Percentiles rank a stretch among this genome's conserved stretches.
phyloP scores from a whole-genome alignment of 2,329 filamentous ascomycete species.

The Biscogniauxia mediterranea region DNA sequence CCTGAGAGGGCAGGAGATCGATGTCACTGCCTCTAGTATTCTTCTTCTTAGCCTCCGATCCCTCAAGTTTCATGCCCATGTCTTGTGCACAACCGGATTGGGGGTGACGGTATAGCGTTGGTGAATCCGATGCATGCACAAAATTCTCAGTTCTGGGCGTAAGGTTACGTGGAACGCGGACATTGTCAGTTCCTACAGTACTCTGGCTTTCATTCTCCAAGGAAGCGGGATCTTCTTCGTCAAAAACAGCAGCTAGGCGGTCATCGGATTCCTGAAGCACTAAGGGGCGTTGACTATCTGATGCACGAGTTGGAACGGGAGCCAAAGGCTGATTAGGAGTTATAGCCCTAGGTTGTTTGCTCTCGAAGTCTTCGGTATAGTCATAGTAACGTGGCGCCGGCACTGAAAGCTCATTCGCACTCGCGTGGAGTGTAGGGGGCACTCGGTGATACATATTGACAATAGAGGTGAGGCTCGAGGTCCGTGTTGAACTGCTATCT shows the following conservation, averaged over 20 bases:
- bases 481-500: slow-evolving; percentile 39
- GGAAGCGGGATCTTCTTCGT: slow-evolving; percentile 26
- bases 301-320: slow-evolving; percentile 19
- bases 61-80: slow-evolving; percentile 14
- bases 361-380: slow-evolving; percentile 51
- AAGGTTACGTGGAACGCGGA: slow-evolving; percentile 3
- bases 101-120: slow-evolving; percentile 8
- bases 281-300: slow-evolving; percentile 19
- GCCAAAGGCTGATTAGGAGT: slow-evolving; percentile 21
- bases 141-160: slow-evolving; percentile 9
- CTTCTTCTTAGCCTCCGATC: slow-evolving; percentile 10
- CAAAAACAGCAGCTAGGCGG: slow-evolving; percentile 22
- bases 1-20: slow-evolving; percentile 33
- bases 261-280: slow-evolving; percentile 27
- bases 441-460: slow-evolving; percentile 45
- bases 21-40: slow-evolving; percentile 28
- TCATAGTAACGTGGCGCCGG: slow-evolving; percentile 47
- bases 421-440: slow-evolving; percentile 26
- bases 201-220: slow-evolving; percentile 22
- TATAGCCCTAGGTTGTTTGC: slow-evolving; percentile 17
- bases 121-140: slow-evolving; percentile 4
- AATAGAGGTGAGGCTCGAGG: slow-evolving; percentile 50
- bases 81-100: slow-evolving; percentile 18
- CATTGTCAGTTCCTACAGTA: slow-evolving; percentile 9
- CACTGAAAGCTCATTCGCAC: slow-evolving; percentile 20